Conservation (phyloP, 768 basidiomycete species). For the Leucosporidium creatinivorum region DNA sequence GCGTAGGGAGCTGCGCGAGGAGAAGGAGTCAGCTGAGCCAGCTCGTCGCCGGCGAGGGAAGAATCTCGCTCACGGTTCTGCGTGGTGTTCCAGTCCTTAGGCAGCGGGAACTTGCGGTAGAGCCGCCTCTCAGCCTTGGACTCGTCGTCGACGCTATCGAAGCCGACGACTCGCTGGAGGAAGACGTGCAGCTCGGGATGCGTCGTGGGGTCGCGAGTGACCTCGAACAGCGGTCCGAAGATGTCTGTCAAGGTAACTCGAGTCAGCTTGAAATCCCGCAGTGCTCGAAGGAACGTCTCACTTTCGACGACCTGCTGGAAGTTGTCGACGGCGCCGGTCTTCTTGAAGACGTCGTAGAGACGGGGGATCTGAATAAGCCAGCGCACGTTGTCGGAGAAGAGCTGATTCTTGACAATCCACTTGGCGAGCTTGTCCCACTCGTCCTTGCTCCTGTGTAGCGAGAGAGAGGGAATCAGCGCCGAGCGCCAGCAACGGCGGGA, state of each 20-base stretch:
- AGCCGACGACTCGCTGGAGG: constrained; percentile 88
- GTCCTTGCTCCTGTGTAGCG: constrained; percentile 38
- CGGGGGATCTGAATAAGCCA: constrained; percentile 97
- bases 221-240: constrained; percentile 88
- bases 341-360: constrained; percentile 90
- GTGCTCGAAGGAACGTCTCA: constrained; percentile 47
- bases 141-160: constrained; percentile 99
- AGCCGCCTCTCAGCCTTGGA: constrained; percentile 85
- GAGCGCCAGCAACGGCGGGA: too few relatives aligned
- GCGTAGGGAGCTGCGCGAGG: constrained; percentile 7
- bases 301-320: constrained; percentile 88
- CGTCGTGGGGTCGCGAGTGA: constrained; percentile 77
- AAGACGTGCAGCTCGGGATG: constrained; percentile 95
- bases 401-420: constrained; percentile 90
- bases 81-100: constrained; percentile 75
- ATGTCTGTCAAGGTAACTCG: constrained; percentile 54
- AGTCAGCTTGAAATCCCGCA: background rate
- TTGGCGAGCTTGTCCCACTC: constrained; percentile 99
- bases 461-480: constrained; percentile 28
- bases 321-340: constrained; percentile 68
- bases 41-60: background rate
- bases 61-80: constrained; percentile 89
- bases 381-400: constrained; percentile 92
- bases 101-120: constrained; percentile 58
- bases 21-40: background rate